A percentile compares a stretch with the other conserved stretches of the same genome.
Conservation (phyloP, 2,329 filamentous ascomycete species). For the Pseudohalonectria lignicola region DNA sequence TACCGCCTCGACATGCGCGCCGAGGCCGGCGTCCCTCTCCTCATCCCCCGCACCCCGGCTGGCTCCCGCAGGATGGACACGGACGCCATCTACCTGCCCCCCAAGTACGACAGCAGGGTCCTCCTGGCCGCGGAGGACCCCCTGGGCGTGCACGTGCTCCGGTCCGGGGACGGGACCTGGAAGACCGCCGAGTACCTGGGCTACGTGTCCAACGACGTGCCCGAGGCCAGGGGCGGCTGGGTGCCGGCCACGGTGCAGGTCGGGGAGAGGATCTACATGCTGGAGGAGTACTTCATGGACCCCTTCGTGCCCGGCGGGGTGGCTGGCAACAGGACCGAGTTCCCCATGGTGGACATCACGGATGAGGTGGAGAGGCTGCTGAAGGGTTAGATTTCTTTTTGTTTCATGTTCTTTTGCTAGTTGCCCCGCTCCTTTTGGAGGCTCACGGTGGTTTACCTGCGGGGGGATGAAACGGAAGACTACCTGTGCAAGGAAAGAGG, state of each 20-base stretch:
- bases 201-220: constrained; percentile 14
- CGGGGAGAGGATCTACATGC: constrained; percentile 12
- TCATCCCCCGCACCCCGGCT: constrained; percentile 11
- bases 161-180: constrained; percentile 23
- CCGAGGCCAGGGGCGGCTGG: constrained; percentile 8
- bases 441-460: no score
- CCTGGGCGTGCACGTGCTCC: constrained; percentile 22
- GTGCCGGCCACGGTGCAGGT: constrained; percentile 15
- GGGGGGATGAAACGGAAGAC: no score
- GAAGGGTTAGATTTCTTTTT: constrained; percentile 1
- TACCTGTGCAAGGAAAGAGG: no score
- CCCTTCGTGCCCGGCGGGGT: constrained; percentile 14
- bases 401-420: neutral
- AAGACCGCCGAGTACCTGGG: constrained; percentile 22
- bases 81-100: constrained; percentile 21
- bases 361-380: constrained; percentile 12
- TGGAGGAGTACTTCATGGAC: constrained; percentile 15
- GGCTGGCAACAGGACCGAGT: constrained; percentile 15
- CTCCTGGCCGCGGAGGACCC: constrained; percentile 19
- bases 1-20: constrained; percentile 21
- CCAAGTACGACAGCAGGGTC: constrained; percentile 19
- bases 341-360: constrained; percentile 19
- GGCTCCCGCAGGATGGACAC: constrained; percentile 8
- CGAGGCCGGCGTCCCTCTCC: constrained; percentile 10
- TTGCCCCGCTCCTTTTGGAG: no score